Evolutionary conservation across 2,329 filamentous ascomycete species (phyloP).

Genomic region (Claviceps sp.): DNA sequence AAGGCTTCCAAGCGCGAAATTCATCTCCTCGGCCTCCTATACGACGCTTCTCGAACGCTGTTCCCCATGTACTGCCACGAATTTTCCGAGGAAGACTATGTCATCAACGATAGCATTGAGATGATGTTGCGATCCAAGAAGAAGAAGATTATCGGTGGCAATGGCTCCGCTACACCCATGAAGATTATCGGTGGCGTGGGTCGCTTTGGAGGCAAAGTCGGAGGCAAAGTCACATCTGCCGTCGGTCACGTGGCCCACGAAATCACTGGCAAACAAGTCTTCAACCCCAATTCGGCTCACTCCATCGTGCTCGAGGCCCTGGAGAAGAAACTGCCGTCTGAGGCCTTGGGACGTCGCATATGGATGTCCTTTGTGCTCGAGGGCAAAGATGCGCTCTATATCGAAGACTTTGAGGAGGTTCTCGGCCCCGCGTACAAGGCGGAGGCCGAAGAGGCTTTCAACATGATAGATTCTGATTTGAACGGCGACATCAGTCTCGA

Average conservation of each 20-base stretch:
- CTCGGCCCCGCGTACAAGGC: slow-evolving; percentile 59
- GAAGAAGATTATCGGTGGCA: slow-evolving; percentile 23
- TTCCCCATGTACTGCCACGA: slow-evolving; percentile 90
- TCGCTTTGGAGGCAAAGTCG: slow-evolving; percentile 82
- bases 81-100: slow-evolving; percentile 81
- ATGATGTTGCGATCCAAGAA: slow-evolving; percentile 47
- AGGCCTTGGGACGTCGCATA: slow-evolving; percentile 84
- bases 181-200: slow-evolving; percentile 64
- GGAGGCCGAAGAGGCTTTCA: slow-evolving; percentile 79
- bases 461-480: slow-evolving; percentile 65
- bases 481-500: slow-evolving; percentile 94
- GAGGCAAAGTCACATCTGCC: slow-evolving; percentile 84
- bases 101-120: slow-evolving; percentile 76
- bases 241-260: slow-evolving; percentile 91
- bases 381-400: slow-evolving; percentile 63
- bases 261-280: slow-evolving; percentile 88
- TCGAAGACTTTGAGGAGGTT: slow-evolving; percentile 78
- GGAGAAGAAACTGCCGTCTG: slow-evolving; percentile 69
- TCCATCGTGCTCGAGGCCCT: slow-evolving; percentile 81
- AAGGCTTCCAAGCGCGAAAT: slow-evolving; percentile 83
- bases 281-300: slow-evolving; percentile 83
- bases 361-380: slow-evolving; percentile 98
- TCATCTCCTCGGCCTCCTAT: slow-evolving; percentile 67
- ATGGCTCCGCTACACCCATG: slow-evolving; percentile 62
- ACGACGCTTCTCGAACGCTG: slow-evolving; percentile 75